A percentile compares a stretch with the other conserved stretches of the same genome.
phyloP scores from a whole-genome alignment of 371 early-diverging fungal species.

The Apophysomyces ossiformis region DNA sequence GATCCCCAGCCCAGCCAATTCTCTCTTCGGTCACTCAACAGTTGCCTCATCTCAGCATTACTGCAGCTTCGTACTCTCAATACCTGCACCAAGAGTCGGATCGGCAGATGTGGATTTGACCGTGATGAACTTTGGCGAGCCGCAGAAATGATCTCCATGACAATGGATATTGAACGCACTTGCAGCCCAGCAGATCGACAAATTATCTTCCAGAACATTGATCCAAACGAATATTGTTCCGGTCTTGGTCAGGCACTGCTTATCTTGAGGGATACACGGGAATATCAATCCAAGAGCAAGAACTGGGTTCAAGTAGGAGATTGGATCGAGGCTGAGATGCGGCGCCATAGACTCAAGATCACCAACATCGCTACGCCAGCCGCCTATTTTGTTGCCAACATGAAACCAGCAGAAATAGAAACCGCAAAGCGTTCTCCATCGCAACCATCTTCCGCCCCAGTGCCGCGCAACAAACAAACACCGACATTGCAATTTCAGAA shows the following conservation, averaged over 20 bases:
- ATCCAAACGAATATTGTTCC: constrained; percentile 20
- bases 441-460: not conserved
- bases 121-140: constrained; percentile 47
- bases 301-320: constrained; percentile 40
- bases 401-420: constrained; percentile 15
- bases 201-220: constrained; percentile 25
- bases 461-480: not conserved
- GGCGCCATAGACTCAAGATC: constrained; percentile 20
- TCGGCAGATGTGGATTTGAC: constrained; percentile 40
- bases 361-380: not conserved
- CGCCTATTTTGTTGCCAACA: constrained; percentile 23
- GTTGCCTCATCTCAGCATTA: constrained; percentile 35
- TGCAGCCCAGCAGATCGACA: constrained; percentile 21
- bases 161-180: constrained; percentile 29
- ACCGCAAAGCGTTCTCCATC: not conserved
- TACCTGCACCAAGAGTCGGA: constrained; percentile 26
- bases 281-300: constrained; percentile 29
- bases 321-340: constrained; percentile 37
- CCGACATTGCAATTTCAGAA: constrained; percentile 2
- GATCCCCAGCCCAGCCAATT: constrained; percentile 24
- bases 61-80: constrained; percentile 34
- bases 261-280: constrained; percentile 30
- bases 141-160: constrained; percentile 36
- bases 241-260: constrained; percentile 26
- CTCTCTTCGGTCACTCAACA: constrained; percentile 35